Evolutionary conservation across 257 asterid genomes (phyloP).

Genomic region (Schizonepeta tenuifolia): DNA sequence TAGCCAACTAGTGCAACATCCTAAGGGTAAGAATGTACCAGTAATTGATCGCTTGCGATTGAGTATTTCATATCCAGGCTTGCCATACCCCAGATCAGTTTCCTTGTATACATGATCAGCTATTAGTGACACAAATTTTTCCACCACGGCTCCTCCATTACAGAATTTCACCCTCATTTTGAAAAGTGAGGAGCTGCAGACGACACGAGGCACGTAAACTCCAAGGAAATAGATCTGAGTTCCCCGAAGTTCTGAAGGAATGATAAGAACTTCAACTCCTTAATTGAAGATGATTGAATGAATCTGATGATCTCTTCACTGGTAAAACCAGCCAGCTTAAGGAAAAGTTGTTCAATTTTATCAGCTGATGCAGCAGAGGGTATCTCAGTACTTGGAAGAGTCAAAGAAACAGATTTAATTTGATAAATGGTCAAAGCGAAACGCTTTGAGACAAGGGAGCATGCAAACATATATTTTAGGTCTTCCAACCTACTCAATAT

Average conservation of each 20-base stretch:
- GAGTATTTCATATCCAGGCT: not conserved
- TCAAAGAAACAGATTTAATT: conserved; percentile 16
- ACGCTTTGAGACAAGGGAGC: conserved; percentile 38
- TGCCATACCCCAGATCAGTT: not conserved
- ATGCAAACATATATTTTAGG: conserved; percentile 32
- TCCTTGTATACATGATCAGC: not conserved
- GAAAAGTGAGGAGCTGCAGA: conserved; percentile 14
- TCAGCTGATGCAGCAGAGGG: not conserved
- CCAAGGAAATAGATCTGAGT: conserved; percentile 35
- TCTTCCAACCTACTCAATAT: conserved; percentile 34
- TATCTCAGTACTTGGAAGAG: conserved; percentile 22
- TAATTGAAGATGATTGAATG: conserved; percentile 24
- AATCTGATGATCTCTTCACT: conserved; percentile 24
- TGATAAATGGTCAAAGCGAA: conserved; percentile 15
- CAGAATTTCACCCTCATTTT: conserved; percentile 16
- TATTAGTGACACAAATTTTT: conserved; percentile 19
- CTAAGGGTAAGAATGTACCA: not conserved
- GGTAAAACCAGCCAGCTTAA: not conserved
- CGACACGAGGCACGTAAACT: conserved; percentile 13
- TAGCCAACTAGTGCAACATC: conserved; percentile 24
- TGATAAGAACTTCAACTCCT: conserved; percentile 27
- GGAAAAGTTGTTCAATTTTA: not conserved
- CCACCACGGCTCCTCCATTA: not conserved
- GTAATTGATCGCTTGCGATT: not conserved
- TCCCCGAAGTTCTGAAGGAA: conserved; percentile 37